Percentiles rank a stretch among this genome's conserved stretches.
Evolutionary conservation across 768 basidiomycete species (phyloP).

Genomic region (Russula abietina): DNA sequence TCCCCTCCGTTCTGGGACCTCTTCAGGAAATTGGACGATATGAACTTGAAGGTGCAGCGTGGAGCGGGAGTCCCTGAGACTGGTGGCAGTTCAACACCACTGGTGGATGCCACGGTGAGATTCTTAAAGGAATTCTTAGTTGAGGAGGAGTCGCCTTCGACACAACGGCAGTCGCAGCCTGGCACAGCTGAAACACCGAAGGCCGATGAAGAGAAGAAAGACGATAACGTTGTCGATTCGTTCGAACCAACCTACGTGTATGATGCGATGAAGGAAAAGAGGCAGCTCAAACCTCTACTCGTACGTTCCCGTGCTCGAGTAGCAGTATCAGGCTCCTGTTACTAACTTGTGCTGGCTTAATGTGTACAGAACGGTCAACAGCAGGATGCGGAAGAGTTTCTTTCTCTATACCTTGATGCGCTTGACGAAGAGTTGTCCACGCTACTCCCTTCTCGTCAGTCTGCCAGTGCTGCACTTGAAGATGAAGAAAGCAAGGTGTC

Average conservation of each 20-base stretch:
- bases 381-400: too few relatives aligned
- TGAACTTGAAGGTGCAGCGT: constrained; percentile 33
- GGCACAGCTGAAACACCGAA: constrained; percentile 33
- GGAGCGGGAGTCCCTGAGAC: constrained; percentile 31
- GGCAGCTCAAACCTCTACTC: constrained; percentile 87
- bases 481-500: too few relatives aligned
- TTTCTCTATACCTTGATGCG: too few relatives aligned
- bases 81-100: constrained; percentile 37
- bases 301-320: constrained; percentile 38
- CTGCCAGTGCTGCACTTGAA: too few relatives aligned
- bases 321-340: neutral
- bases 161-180: neutral
- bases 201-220: constrained; percentile 40
- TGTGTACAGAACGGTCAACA: neutral
- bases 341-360: constrained; percentile 1
- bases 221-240: constrained; percentile 52
- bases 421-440: too few relatives aligned
- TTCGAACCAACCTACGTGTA: constrained; percentile 85
- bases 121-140: constrained; percentile 72
- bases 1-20: constrained; percentile 77
- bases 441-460: too few relatives aligned
- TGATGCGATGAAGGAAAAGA: constrained; percentile 89
- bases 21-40: constrained; percentile 63
- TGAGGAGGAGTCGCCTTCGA: constrained; percentile 27
- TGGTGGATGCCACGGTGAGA: constrained; percentile 60